Base-by-base conservation (phyloP, 495 filamentous ascomycete genomes). In the Lichenothelia convexa region DNA sequence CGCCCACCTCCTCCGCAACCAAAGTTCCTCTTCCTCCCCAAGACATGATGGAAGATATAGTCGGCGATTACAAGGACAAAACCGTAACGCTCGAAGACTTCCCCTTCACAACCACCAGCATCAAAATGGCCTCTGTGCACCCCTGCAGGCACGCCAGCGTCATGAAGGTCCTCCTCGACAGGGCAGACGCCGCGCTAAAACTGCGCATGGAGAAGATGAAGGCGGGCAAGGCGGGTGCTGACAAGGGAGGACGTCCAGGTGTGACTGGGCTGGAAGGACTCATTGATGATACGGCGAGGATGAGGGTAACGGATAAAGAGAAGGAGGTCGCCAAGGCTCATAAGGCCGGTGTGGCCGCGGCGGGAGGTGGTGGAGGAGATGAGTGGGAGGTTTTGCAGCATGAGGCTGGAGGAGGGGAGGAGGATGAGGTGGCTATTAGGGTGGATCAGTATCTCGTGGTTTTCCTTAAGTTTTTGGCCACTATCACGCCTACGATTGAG, bases 11-110 rank as follows among this genome's bases (percentile, higher is more conserved):
- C n/a, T n/a, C n/a, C n/a, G 73, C 32, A 3, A 23, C 32, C 23
- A 47, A 47, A 23, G 26, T 81, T 44, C 86, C 92, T 4, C 80
- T 94, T 18, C 69, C 80, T 4, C 91, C 89, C 2, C 70, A 78
- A 18, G 66, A 78, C 18, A 95, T 99, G 91, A 93, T 95, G 79
- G 89, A 99, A 52, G 91, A 99, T 48, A 95, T 99, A 47, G 80
- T 94, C 20, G 87, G 91, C 47, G 91, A 99, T 65, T 99, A 99
- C 66, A 92, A 93, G 53, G 87, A 95, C 60, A 99, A 99, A 63
- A 99, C 89, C 5, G 89, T 99, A 41, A 99, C 91, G 12, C 72
- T 95, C 27, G 91, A 99, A 56, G 83, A 93, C 54, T 99, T 99
- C 55, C 84, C 84, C 18, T 91, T 85, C 64, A 85, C 81, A 49